Evolutionary conservation across 495 filamentous ascomycete genomes (phyloP), one percentile per base, ranked within the genome.

Genomic region (Xylaria curta): DNA sequence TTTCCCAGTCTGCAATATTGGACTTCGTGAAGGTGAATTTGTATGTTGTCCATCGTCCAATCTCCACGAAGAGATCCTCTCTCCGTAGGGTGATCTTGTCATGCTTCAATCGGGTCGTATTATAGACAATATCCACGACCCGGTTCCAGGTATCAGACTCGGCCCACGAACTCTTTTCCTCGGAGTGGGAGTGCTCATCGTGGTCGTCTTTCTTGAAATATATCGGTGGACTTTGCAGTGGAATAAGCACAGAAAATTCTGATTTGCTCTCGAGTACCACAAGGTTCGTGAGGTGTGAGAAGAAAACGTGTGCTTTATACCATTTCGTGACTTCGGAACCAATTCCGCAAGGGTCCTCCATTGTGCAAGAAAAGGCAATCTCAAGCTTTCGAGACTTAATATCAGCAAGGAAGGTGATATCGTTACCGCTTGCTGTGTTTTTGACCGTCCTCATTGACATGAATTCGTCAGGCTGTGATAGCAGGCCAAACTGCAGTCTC

Each of bases 21-120:
- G 62, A 71, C 26, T 76, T 69, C 8, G 80, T 65, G 65, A 94
- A 85, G 1, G 80, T 76, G 19, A 93, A 78, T 56, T 85, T 82
- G 75, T 92, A 93, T 4, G 89, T 90, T 19, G 87, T 92, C 92
- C 92, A 94, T 38, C 88, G 86, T 33, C 94, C 95, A 66, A 97
- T 88, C 81, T 98, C 93, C 67, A 97, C 89, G 36, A 90, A 80
- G 8, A 89, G 84, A 13, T 82, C 79, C 8, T 77, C 71, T 54
- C 88, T 90, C 5, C 83, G 87, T 15, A 95, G 79, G 9, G 85
- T 87, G 0, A 93, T 81, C 0, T 86, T 80, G 1, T 78, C 65
- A 15, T 66, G 66, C 19, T 76, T 80, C 4, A 88, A 76, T n/a
- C 71, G 74, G 33, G 76, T 60, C 0, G 82, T 80, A 68, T 87